A percentile compares a stretch with the other conserved stretches of the same genome.
Evolutionary conservation across 345 rosid genomes (phyloP).

Genomic region (Pugionium cornutum): DNA sequence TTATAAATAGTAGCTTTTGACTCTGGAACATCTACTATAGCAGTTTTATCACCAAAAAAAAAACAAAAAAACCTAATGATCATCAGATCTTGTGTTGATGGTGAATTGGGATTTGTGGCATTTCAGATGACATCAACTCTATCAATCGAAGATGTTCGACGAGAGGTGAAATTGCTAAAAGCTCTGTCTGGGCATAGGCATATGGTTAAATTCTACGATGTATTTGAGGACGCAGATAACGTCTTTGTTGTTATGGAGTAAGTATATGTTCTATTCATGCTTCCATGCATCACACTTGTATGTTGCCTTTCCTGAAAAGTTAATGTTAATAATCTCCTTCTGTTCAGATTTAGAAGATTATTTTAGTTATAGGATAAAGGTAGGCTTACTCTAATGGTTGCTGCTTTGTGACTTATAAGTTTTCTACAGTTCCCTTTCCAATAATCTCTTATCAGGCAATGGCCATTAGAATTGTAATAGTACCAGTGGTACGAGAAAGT

Average conservation of each 20-base stretch:
- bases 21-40: not conserved
- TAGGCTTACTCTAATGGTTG: no score
- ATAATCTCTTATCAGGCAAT: not conserved
- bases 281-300: not conserved
- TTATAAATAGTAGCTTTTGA: not conserved
- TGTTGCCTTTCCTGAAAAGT: no score
- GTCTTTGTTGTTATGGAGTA: constrained; percentile 96
- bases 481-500: not conserved
- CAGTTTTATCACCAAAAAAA: no score
- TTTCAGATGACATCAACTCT: constrained; percentile 90
- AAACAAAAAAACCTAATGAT: no score
- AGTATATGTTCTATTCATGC: constrained; percentile 39
- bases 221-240: constrained; percentile 72
- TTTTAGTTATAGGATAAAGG: not conserved
- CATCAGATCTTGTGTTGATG: not conserved
- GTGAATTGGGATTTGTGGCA: constrained; percentile 5
- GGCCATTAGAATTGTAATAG: constrained; percentile 1
- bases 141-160: constrained; percentile 87
- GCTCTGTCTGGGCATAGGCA: constrained; percentile 77
- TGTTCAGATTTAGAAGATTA: not conserved
- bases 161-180: constrained; percentile 89
- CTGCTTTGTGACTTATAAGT: no score
- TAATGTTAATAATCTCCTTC: not conserved
- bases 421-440: no score
- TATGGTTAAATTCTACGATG: constrained; percentile 80